Evolutionary conservation across 441 rosid genomes (phyloP).

Genomic region (Flueggea neowawraea): DNA sequence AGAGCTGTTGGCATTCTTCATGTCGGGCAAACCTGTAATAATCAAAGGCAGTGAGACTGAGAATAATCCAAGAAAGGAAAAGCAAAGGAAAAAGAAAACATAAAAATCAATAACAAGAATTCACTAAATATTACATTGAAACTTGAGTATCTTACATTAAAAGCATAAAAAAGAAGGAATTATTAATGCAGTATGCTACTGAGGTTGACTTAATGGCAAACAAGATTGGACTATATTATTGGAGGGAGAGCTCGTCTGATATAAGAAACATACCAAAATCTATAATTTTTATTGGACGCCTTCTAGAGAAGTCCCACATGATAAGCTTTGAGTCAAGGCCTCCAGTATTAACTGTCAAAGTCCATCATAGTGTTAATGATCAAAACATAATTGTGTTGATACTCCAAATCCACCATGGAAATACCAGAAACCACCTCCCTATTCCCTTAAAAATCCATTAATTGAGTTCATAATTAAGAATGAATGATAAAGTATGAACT

Average conservation of each 20-base stretch:
- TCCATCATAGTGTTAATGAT: not conserved
- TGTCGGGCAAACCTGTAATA: constrained; percentile 46
- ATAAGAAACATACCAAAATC: constrained; percentile 55
- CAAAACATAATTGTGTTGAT: not conserved
- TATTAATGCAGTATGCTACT: not conserved
- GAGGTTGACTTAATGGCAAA: not conserved
- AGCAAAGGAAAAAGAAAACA: not conserved
- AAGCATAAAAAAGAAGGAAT: not conserved
- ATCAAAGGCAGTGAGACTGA: not conserved
- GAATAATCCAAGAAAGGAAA: not conserved
- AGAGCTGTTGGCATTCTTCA: constrained; percentile 26
- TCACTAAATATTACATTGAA: too few relatives aligned
- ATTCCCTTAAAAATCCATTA: too few relatives aligned
- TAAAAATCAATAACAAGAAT: too few relatives aligned
- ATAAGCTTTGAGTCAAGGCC: constrained; percentile 91
- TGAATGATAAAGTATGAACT: not conserved
- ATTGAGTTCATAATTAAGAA: not conserved
- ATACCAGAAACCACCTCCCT: too few relatives aligned
- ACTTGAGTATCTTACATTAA: not conserved
- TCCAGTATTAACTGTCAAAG: constrained; percentile 61
- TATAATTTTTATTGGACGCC: constrained; percentile 56
- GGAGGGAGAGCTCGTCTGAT: not conserved
- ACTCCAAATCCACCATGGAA: not conserved
- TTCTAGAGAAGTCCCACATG: constrained; percentile 93
- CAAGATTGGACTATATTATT: not conserved